Evolutionary conservation across 106 monocot genomes (phyloP), one percentile per base, ranked within the genome.

Genomic region (Cymbidium sinense): DNA sequence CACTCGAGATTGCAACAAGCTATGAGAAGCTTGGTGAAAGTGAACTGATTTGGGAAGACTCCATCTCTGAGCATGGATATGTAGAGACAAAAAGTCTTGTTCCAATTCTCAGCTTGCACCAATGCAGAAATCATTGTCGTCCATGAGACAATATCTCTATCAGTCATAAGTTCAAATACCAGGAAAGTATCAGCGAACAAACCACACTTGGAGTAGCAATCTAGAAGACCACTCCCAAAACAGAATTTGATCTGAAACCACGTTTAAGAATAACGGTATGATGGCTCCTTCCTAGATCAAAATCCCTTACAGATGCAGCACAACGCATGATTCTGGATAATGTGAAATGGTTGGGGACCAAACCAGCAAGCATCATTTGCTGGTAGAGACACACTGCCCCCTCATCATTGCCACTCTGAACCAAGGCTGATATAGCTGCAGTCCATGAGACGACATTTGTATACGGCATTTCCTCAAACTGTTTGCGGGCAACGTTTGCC

Each of bases 381-480:
- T 67, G 27, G 67, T 92, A 90, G 37, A n/a, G n/a, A 1, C 34
- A 35, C 21, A 95, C 37, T 0, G 95, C 93, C 9, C 80, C 83
- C 20, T 80, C 74, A 20, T 73, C 41, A 30, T 77, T 7, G 21
- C 79, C 82, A 23, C 20, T 62, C 28, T 82, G 81, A n/a, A 55
- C 75, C 20, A 84, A 81, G 21, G 88, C 80, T 0, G 93, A 90
- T 11, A 95, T 87, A 29, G 82, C 69, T 41, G 61, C 50, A 7
- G 90, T 93, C 95, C 95, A 95, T 25, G 90, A 84, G 71, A 84
- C 90, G 4, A 93, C 83, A 44, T 95, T 93, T 44, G 83, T 50
- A 18, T 21, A 12, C 19, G 51, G 62, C 93, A 89, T 82, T 83
- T 84, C 88, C 27, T 89, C 93, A 76, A 96, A 96, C 87, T 93